Conservation (phyloP, 768 basidiomycete species). For the Mycena pura region DNA sequence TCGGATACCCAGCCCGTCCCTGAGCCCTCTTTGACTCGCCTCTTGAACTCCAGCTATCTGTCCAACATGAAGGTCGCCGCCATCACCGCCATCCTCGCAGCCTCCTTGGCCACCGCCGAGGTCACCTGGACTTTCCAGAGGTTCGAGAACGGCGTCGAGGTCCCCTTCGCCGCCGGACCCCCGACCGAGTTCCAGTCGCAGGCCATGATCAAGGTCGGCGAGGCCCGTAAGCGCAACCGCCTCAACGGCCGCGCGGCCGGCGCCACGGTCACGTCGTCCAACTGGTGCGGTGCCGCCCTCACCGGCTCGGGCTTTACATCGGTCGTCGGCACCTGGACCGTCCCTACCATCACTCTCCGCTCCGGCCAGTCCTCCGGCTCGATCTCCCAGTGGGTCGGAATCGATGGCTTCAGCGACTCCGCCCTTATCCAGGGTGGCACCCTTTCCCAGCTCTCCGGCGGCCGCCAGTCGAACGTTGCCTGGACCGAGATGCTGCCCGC, state of each 20-base stretch:
- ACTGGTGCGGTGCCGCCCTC: slow-evolving; percentile 24
- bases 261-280: slow-evolving; percentile 17
- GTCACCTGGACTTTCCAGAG: slow-evolving; percentile 18
- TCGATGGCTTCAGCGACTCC: slow-evolving; percentile 20
- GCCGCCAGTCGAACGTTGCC: slow-evolving; percentile 20
- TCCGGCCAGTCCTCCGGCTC: slow-evolving; percentile 21
- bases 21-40: neutral
- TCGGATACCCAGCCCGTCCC: neutral
- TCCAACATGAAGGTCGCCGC: slow-evolving; percentile 17
- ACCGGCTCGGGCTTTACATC: slow-evolving; percentile 18
- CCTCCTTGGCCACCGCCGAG: slow-evolving; percentile 18
- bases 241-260: slow-evolving; percentile 10
- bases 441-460: slow-evolving; percentile 14
- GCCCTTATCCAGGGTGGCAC: slow-evolving; percentile 22
- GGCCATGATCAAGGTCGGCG: slow-evolving; percentile 16
- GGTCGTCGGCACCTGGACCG: slow-evolving; percentile 20
- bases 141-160: slow-evolving; percentile 16
- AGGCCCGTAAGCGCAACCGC: slow-evolving; percentile 20
- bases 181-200: slow-evolving; percentile 22
- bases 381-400: slow-evolving; percentile 21
- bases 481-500: slow-evolving; percentile 25
- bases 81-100: slow-evolving; percentile 14
- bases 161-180: slow-evolving; percentile 9
- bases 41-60: neutral
- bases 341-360: slow-evolving; percentile 18